phyloP scores from a whole-genome alignment of 1,139 yeast species.

The Taiozyma sp. region DNA sequence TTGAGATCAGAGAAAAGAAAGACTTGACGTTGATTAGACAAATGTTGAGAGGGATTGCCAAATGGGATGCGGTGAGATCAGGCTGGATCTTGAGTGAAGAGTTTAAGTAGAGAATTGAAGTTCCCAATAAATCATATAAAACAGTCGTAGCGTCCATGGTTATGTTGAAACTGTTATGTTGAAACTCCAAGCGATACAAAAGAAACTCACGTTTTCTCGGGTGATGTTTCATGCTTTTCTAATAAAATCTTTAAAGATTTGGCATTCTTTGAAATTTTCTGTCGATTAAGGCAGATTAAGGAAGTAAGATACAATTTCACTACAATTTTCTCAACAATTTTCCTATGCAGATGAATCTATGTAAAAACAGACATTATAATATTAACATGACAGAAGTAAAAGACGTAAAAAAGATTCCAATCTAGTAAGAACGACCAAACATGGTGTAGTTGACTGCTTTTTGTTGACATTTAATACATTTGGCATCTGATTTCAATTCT shows the following conservation, averaged over 20 bases:
- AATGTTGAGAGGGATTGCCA: conserved; percentile 62
- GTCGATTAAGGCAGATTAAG: too few species aligned
- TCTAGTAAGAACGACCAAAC: conserved; percentile 92
- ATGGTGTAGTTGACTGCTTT: conserved; percentile 77
- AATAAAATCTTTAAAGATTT: too few species aligned
- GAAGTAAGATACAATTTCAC: background rate
- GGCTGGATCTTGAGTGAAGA: conserved; percentile 68
- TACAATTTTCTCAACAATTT: background rate
- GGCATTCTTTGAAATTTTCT: too few species aligned
- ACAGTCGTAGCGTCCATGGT: too few species aligned
- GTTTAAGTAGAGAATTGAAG: conserved; percentile 24
- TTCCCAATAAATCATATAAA: too few species aligned
- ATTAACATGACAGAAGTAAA: background rate
- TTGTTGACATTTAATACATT: conserved; percentile 80
- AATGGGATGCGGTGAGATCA: conserved; percentile 51
- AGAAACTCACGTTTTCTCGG: too few species aligned
- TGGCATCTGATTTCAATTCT: conserved; percentile 65
- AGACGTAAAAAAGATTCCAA: background rate
- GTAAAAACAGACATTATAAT: background rate
- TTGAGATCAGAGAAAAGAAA: conserved; percentile 43
- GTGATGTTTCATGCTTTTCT: too few species aligned
- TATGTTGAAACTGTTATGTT: too few species aligned
- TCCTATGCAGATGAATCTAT: background rate
- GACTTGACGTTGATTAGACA: conserved; percentile 63
- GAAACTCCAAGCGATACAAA: too few species aligned